phyloP scores from a whole-genome alignment of 305 asterid species.

The Lippia alba region DNA sequence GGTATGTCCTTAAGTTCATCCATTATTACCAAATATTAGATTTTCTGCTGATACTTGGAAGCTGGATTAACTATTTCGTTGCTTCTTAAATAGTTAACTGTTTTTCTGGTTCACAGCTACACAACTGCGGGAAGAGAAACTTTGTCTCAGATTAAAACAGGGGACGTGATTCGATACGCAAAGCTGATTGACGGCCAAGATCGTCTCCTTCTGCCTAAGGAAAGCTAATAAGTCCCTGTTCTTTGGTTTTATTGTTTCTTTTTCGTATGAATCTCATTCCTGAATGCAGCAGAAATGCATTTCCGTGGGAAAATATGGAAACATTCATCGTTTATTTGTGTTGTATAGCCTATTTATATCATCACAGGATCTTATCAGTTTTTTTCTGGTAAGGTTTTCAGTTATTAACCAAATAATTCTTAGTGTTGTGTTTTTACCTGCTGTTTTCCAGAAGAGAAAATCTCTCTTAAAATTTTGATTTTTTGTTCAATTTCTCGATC shows the following conservation, averaged over 20 bases:
- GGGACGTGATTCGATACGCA: conserved; percentile 82
- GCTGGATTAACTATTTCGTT: not conserved
- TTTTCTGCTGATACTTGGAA: not conserved
- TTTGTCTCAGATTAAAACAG: conserved; percentile 77
- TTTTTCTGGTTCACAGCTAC: conserved; percentile 53
- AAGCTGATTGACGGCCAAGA: conserved; percentile 87
- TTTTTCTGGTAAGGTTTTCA: too few relatives aligned
- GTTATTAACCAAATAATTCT: too few relatives aligned
- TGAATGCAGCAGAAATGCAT: not conserved
- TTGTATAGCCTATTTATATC: too few relatives aligned
- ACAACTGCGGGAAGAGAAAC: conserved; percentile 71
- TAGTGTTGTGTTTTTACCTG: too few relatives aligned
- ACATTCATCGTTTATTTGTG: too few relatives aligned
- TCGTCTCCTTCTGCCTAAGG: conserved; percentile 70
- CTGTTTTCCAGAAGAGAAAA: too few relatives aligned
- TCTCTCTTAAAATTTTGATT: too few relatives aligned
- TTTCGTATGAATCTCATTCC: conserved; percentile 3
- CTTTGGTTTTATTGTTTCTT: not conserved
- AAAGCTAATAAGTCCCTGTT: conserved; percentile 36
- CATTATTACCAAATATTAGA: not conserved
- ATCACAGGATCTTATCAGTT: too few relatives aligned
- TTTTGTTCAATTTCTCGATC: too few relatives aligned
- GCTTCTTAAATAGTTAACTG: conserved; percentile 18
- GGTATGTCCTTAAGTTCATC: conserved; percentile 53
- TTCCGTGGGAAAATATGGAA: not conserved